These are phyloP conservation scores for Pseudogymnoascus sp. DNA, from an alignment of 2,329 filamentous ascomycete genomes.

Conservation along the genomic window DNA sequence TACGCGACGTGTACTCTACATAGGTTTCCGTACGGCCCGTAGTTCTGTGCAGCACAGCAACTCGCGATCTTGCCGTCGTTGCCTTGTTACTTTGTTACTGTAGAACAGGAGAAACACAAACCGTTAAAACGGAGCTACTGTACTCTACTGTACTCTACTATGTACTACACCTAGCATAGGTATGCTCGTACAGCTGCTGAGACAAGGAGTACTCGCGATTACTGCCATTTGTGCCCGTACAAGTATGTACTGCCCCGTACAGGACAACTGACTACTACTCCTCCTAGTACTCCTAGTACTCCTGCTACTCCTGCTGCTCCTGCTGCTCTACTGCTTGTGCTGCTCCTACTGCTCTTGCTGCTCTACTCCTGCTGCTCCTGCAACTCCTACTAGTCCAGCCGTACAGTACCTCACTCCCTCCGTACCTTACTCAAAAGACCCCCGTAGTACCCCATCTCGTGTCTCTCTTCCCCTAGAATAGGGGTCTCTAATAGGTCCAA, in stretches of 20 bases:
- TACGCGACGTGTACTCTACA: conserved; percentile 1
- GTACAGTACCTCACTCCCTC: neutral
- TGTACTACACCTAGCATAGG: neutral
- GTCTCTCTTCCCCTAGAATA: neutral
- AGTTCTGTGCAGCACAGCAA: neutral
- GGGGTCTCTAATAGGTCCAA: conserved; percentile 2
- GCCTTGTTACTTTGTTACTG: neutral
- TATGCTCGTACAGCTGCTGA: neutral
- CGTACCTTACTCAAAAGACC: neutral
- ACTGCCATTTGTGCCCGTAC: neutral
- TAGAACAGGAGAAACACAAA: conserved; percentile 4
- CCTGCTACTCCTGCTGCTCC: neutral
- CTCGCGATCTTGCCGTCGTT: neutral
- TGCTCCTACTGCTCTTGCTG: neutral
- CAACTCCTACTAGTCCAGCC: neutral
- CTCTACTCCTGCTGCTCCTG: neutral
- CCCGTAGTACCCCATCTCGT: neutral
- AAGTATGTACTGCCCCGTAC: neutral
- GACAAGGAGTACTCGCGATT: neutral
- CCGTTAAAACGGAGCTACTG: neutral
- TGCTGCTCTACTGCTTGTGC: neutral
- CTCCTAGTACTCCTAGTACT: neutral
- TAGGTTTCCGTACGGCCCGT: neutral
- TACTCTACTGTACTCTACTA: neutral
- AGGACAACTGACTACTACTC: neutral